Base-by-base conservation (phyloP, 208 protist genomes). In the Acanthamoeba royreba region DNA sequence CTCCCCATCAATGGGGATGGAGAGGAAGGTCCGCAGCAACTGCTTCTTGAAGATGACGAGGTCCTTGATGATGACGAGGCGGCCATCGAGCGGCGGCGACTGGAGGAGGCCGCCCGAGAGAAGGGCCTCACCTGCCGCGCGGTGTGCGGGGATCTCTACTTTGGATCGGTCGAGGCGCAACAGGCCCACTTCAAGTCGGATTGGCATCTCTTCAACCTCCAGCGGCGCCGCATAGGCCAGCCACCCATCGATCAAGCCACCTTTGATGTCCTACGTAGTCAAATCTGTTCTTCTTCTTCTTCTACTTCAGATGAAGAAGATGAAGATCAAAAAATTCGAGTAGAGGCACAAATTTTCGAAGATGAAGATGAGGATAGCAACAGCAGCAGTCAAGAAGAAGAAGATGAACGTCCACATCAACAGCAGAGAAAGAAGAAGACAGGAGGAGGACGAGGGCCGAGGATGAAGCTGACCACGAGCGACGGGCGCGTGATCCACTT, bases 171-270 rank as follows among this genome's bases (percentile, higher is more conserved):
- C 4, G 79, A 88, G 42, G 79, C 43, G 4, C 79, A 88, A 47
- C 79, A 88, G 47, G 47, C 43, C 15, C 79, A 88, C 79, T 88
- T 88, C 22, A 88, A 88, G 79, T 28, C 22, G 19, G 79, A 88
- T 9, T 88, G 79, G 79, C 79, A 88, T 28, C 46, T 88, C 33
- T 88, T 88, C 79, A 88, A 88, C 22, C 46, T 88, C 19, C 79
- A 88, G 31, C 43, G 79, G 9, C 52, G 40, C 46, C 28, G 33
- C 1, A 31, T 88, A 9, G 47, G 61, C 28, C 79, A 88, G 46
- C 1, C 4, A 28, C 13, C 33, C 2, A 42, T 81, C 40, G 69
- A 81, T 49, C 40, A 81, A 42, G 9, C 69, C 69, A 81, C 69
- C 38, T 81, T 81, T 19, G 33, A 33, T n/a, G 69, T 42, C 19